Evolutionary conservation across 2,329 filamentous ascomycete genomes (phyloP), one percentile per base, ranked within the genome.

Genomic region (Chaetoscypha palmicola): DNA sequence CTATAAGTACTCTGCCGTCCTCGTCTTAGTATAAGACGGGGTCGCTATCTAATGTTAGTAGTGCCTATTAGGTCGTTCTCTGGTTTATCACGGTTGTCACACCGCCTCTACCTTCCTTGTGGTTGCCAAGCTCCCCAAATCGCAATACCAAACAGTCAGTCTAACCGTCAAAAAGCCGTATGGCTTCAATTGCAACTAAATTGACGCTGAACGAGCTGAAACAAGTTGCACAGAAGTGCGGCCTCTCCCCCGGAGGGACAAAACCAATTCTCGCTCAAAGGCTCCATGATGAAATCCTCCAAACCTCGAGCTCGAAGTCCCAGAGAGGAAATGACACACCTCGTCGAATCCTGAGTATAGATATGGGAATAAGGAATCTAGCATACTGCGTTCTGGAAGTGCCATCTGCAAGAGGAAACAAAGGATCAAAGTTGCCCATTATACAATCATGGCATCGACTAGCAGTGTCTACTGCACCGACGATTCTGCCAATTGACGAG

Each of bases 291-390:
- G 65, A 68, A 39, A 55, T 68, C 14, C 33, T 43, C 2, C 50
- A n/a, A n/a, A n/a, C 57, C 46, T 45, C 20, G 38, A 46, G 28
- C 22, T 50, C 28, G 38, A 47, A 45, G 8, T 16, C 20, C 4
- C 17, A 20, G 24, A n/a, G 14, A 16, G 4, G 5, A 9, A 37
- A 23, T 14, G 35, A 14, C 12, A 24, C 3, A 7, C 45, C 50
- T 12, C 24, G 44, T 17, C 52, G 80, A 33, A 71, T 92, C 19
- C 63, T 92, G 24, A 90, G 85, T 59, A 83, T 94, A 49, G 87
- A 94, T 62, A 83, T 92, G 77, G 87, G 87, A 3, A 84, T 94
- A 52, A 79, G 78, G 33, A 94, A 94, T 60, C 68, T 94, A 3
- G 86, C 86, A 1, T 87, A 79, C 60, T 85, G 83, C 51, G 71